These are phyloP conservation scores for Coemansia sp. DNA, from an alignment of 192 early-diverging fungal genomes.

Conservation along the genomic window DNA sequence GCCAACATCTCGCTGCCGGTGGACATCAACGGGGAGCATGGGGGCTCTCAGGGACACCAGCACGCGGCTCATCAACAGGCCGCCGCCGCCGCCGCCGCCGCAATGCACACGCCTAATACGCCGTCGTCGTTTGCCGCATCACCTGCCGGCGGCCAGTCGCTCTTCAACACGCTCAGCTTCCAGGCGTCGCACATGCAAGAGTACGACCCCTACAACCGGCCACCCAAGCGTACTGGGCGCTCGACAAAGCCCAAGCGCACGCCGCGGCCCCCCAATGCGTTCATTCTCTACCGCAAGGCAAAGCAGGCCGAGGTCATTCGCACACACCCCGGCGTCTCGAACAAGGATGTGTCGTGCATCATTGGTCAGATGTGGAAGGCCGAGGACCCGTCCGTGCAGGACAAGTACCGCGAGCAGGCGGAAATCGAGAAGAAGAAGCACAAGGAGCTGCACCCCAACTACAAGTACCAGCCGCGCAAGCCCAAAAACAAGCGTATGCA, in stretches of 20 bases:
- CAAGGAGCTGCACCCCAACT: constrained; percentile 50
- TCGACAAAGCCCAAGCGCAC: constrained; percentile 48
- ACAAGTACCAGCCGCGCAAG: constrained; percentile 56
- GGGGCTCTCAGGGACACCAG: constrained; percentile 8
- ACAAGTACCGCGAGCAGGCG: constrained; percentile 50
- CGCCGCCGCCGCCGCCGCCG: too few species aligned
- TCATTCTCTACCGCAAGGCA: constrained; percentile 53
- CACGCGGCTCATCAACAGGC: constrained; percentile 7
- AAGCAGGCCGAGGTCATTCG: constrained; percentile 51
- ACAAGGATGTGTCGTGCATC: constrained; percentile 54
- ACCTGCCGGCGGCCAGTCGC: constrained; percentile 30
- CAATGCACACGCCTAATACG: constrained; percentile 21
- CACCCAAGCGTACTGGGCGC: constrained; percentile 29
- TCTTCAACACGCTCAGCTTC: constrained; percentile 39
- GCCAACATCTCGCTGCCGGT: constrained; percentile 31
- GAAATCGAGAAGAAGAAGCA: constrained; percentile 52
- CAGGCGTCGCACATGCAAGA: constrained; percentile 42
- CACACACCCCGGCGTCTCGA: constrained; percentile 48
- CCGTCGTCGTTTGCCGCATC: constrained; percentile 41
- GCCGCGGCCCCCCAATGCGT: constrained; percentile 50
- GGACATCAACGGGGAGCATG: constrained; percentile 30
- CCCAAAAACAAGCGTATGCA: constrained; percentile 46
- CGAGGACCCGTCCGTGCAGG: constrained; percentile 42
- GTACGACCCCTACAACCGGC: constrained; percentile 39
- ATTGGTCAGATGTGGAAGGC: constrained; percentile 54